Evolutionary conservation across 495 filamentous ascomycete genomes (phyloP).

Genomic region (Podospora appendiculata): DNA sequence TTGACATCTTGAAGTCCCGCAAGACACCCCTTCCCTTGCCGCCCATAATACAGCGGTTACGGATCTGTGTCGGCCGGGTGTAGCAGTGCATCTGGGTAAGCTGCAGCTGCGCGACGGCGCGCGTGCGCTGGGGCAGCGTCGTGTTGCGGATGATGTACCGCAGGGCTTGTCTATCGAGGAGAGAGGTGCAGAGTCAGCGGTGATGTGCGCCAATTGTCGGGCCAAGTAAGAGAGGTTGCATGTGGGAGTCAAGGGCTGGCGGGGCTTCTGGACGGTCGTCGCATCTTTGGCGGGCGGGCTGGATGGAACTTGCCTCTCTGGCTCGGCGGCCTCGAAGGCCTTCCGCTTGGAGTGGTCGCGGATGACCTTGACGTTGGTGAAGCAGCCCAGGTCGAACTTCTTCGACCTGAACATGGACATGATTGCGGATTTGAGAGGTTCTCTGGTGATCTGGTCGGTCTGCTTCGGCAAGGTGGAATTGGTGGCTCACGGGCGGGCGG

Average conservation of each 20-base stretch:
- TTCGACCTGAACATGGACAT: constrained; percentile 84
- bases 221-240: no score
- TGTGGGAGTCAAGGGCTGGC: no score
- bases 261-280: no score
- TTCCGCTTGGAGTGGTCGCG: constrained; percentile 94
- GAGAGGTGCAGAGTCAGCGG: background rate
- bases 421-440: constrained; percentile 16
- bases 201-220: background rate
- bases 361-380: constrained; percentile 72
- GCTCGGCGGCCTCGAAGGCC: constrained; percentile 76
- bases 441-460: background rate
- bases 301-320: constrained; percentile 70
- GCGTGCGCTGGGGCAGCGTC: constrained; percentile 66
- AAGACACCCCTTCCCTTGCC: constrained; percentile 82
- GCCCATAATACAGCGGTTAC: constrained; percentile 83
- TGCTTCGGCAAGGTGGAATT: background rate
- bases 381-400: constrained; percentile 79
- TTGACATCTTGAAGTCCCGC: constrained; percentile 79
- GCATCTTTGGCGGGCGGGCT: background rate
- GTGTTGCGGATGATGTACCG: constrained; percentile 93
- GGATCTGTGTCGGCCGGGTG: constrained; percentile 86
- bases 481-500: background rate
- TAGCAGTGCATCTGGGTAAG: constrained; percentile 92
- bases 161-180: constrained; percentile 73
- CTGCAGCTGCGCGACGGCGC: constrained; percentile 86